Conservation (phyloP, 768 basidiomycete genomes). For the Cytidiella melzeri region DNA sequence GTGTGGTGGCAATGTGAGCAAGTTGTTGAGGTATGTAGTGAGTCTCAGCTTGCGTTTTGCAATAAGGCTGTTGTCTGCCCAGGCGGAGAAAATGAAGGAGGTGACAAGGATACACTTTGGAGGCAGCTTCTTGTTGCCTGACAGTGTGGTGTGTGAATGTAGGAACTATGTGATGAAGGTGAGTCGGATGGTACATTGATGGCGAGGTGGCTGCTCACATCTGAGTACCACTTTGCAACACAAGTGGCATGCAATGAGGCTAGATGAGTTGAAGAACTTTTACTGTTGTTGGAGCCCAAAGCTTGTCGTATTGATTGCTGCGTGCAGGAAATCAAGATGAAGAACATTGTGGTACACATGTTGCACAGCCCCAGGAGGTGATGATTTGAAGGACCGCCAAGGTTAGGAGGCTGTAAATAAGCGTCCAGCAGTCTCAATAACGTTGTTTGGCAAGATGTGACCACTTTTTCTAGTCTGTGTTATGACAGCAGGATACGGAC, state of each 20-base stretch:
- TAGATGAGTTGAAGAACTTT: constrained; percentile 1
- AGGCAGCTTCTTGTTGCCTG: constrained; percentile 37
- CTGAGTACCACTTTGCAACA: too few species aligned
- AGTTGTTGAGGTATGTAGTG: too few species aligned
- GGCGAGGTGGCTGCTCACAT: too few species aligned
- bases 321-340: constrained; percentile 54
- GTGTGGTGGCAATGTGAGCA: too few species aligned
- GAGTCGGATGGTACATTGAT: neutral
- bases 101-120: constrained; percentile 44
- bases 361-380: constrained; percentile 30
- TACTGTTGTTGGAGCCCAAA: constrained; percentile 25
- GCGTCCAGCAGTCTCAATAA: constrained; percentile 85
- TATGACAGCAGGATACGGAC: constrained; percentile 7
- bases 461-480: constrained; percentile 56
- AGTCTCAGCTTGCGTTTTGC: constrained; percentile 47
- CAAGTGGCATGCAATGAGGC: too few species aligned
- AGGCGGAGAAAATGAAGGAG: constrained; percentile 44
- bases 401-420: constrained; percentile 45
- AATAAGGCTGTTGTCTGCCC: constrained; percentile 48
- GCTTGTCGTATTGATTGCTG: constrained; percentile 45
- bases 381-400: neutral
- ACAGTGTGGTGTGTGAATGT: constrained; percentile 35
- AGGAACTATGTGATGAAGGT: constrained; percentile 26
- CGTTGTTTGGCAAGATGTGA: constrained; percentile 83
- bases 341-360: constrained; percentile 48